Percentiles rank a stretch among this genome's conserved stretches.
Evolutionary conservation across 345 rosid species (phyloP).

Genomic region (Citrus trifoliata): DNA sequence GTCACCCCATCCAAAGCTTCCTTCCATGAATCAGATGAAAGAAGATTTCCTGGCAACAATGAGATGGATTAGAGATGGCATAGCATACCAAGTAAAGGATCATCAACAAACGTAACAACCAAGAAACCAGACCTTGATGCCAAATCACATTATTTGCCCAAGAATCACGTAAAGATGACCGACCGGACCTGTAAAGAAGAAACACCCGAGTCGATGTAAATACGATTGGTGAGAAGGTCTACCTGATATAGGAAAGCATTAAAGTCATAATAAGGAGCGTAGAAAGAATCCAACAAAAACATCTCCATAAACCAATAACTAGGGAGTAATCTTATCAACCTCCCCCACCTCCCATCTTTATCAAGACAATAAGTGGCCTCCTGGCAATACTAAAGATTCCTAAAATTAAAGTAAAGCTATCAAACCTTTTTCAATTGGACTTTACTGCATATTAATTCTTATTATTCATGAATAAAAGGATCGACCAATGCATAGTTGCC

Average conservation of each 20-base stretch:
- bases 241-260: not conserved
- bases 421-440: too few relatives aligned
- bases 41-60: slow-evolving; percentile 59
- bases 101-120: not conserved
- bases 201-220: not conserved
- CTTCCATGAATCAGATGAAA: slow-evolving; percentile 76
- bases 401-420: not conserved
- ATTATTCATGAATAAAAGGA: not conserved
- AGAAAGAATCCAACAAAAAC: not conserved
- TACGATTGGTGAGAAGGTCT: not conserved
- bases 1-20: slow-evolving; percentile 85
- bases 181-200: slow-evolving; percentile 65
- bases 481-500: not conserved
- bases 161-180: slow-evolving; percentile 63
- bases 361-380: not conserved
- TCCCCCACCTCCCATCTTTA: not conserved
- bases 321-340: too few relatives aligned
- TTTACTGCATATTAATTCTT: not conserved
- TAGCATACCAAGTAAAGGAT: not conserved
- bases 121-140: slow-evolving; percentile 69
- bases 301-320: not conserved
- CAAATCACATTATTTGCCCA: slow-evolving; percentile 78
- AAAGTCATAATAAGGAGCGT: not conserved
- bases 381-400: not conserved
- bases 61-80: slow-evolving; percentile 16